Evolutionary conservation across 352 stramenopile species (phyloP).

Genomic region (Blastocystis sp.): DNA sequence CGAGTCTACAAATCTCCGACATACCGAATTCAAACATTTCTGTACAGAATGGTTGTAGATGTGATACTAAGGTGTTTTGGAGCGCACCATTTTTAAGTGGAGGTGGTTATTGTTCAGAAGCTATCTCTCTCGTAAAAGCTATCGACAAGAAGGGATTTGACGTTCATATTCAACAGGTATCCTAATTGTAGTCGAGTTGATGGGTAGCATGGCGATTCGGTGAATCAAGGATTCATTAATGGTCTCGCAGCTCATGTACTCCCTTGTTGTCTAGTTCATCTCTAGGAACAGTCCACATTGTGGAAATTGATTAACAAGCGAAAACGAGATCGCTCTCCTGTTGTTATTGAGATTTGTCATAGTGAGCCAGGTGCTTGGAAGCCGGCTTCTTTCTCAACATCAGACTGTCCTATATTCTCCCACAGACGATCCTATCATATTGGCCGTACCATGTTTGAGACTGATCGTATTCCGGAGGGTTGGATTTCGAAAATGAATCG

Average conservation of each 20-base stretch:
- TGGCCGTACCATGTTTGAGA: slow-evolving; percentile 87
- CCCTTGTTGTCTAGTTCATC: background rate
- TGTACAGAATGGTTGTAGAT: background rate
- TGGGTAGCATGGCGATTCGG: slow-evolving; percentile 68
- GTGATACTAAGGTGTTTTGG: slow-evolving; percentile 70
- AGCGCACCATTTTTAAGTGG: slow-evolving; percentile 81
- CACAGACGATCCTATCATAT: slow-evolving; percentile 70
- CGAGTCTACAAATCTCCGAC: background rate
- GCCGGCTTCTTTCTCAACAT: slow-evolving; percentile 63
- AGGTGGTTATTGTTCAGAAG: slow-evolving; percentile 82
- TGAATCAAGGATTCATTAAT: slow-evolving; percentile 66
- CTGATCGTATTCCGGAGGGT: slow-evolving; percentile 79
- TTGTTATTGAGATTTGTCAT: slow-evolving; percentile 76
- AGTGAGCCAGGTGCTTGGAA: slow-evolving; percentile 82
- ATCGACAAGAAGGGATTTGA: slow-evolving; percentile 66
- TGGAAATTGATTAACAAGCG: slow-evolving; percentile 72
- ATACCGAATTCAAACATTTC: background rate
- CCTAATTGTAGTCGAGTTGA: slow-evolving; percentile 43
- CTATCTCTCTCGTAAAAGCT: slow-evolving; percentile 75
- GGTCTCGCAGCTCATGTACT: slow-evolving; percentile 14
- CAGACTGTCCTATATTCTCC: slow-evolving; percentile 69
- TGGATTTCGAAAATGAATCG: slow-evolving; percentile 78
- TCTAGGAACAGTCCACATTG: slow-evolving; percentile 54
- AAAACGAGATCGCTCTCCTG: background rate
- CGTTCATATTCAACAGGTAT: slow-evolving; percentile 45